phyloP scores from a whole-genome alignment of 805 yeast genomes.

The Ogataea corticis region DNA sequence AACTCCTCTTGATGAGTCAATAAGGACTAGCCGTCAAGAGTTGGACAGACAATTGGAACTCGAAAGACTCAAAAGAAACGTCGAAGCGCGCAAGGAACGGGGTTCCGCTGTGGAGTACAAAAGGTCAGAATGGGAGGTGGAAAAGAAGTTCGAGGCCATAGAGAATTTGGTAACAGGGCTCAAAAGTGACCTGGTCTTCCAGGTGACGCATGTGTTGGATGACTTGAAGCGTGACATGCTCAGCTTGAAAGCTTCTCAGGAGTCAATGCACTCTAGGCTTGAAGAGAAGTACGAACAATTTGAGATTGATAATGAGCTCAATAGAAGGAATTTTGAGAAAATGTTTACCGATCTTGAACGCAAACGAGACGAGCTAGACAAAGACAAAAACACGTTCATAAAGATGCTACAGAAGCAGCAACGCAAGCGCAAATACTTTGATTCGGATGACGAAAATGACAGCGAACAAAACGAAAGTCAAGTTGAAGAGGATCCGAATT shows the following conservation, averaged over 20 bases:
- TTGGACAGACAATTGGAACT: not conserved
- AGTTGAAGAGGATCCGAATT: slow-evolving; percentile 3
- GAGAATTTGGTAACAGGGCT: slow-evolving; percentile 22
- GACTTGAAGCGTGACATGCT: slow-evolving; percentile 26
- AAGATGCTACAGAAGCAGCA: slow-evolving; percentile 19
- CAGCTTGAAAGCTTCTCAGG: slow-evolving; percentile 28
- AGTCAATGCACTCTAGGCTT: slow-evolving; percentile 61
- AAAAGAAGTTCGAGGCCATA: slow-evolving; percentile 12
- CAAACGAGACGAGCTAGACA: slow-evolving; percentile 28
- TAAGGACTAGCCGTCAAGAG: not conserved
- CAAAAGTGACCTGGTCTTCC: slow-evolving; percentile 16
- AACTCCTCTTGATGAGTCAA: not conserved
- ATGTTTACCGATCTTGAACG: slow-evolving; percentile 27
- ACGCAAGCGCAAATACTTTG: slow-evolving; percentile 14
- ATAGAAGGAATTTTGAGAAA: slow-evolving; percentile 26
- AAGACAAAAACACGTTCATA: slow-evolving; percentile 28
- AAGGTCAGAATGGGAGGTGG: slow-evolving; percentile 3
- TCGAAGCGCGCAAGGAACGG: not conserved
- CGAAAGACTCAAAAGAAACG: not conserved
- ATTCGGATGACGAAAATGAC: slow-evolving; percentile 10
- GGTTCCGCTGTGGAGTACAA: not conserved
- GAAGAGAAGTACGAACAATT: slow-evolving; percentile 69
- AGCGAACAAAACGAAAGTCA: slow-evolving; percentile 1
- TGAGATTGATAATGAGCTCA: slow-evolving; percentile 46
- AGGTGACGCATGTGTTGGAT: slow-evolving; percentile 21